Evolutionary conservation across 805 yeast genomes (phyloP), one percentile per base, ranked within the genome.

Genomic region (Pichia californica): DNA sequence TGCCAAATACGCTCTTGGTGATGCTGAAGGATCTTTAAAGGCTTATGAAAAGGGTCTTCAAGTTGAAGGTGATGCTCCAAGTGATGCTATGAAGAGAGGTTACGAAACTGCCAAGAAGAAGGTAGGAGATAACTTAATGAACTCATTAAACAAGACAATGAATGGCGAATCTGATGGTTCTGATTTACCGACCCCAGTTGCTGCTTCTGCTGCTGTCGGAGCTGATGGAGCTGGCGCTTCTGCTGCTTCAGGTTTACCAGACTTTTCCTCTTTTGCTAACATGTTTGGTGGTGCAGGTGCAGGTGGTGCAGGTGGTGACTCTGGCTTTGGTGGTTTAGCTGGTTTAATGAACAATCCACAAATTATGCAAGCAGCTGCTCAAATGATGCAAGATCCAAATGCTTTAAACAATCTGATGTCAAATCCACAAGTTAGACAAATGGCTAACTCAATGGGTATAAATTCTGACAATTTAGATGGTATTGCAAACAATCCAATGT

Each of bases 1-100:
- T 54, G 98, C 99, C 5, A 79, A 83, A 59, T 91, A 83, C 63
- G 95, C 96, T n/a, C 70, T 84, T 47, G 95, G 95, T n/a, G 91
- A 89, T 59, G 81, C 91, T 46, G 80, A 84, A 64, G 95, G 83
- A 41, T 77, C 99, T 11, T 71, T 88, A 70, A 83, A 88, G 38
- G 97, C 98, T 25, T 93, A 93, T 67, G 81, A 85, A 65, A 74
- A 73, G 51, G 99, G 96, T 31, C 65, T 93, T 52, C 88, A 85
- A 45, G 77, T 79, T 45, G 98, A 93, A 67, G 96, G 97, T 35
- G 84, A 79, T 36, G 67, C 69, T 21, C 88, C 91, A 37, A 77
- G 89, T 7, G 95, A 84, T 32, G 89, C 93, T 15, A 91, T 91
- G 96, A 77, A 75, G 64, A 81, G 82, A 59, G 99, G 96, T 42